Conservation (phyloP, 345 rosid species). For the Melaleuca alternifolia region DNA sequence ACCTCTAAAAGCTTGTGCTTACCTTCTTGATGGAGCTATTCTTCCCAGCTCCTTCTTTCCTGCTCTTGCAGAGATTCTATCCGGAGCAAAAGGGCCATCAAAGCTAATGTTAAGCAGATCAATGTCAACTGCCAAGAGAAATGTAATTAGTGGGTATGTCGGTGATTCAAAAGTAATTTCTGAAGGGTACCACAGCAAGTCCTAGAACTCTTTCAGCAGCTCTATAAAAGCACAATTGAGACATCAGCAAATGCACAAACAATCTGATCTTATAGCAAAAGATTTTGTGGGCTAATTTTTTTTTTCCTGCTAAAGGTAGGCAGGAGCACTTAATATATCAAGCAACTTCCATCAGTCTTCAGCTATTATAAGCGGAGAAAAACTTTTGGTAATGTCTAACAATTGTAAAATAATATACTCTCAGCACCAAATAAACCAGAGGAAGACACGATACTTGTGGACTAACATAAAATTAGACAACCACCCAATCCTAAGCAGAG, state of each 20-base stretch:
- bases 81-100: slow-evolving; percentile 86
- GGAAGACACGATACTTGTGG: background rate
- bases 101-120: slow-evolving; percentile 92
- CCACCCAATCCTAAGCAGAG: background rate
- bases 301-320: background rate
- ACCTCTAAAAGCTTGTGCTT: background rate
- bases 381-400: background rate
- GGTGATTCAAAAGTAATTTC: background rate
- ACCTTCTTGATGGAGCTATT: slow-evolving; percentile 79
- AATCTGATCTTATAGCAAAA: background rate
- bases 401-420: background rate
- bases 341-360: background rate
- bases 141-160: background rate
- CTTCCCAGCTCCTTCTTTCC: slow-evolving; percentile 64
- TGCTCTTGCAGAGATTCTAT: slow-evolving; percentile 71
- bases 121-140: slow-evolving; percentile 49
- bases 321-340: background rate
- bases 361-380: background rate
- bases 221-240: background rate
- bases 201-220: background rate
- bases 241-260: background rate
- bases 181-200: background rate
- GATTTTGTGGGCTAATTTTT: background rate
- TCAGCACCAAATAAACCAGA: background rate
- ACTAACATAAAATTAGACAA: background rate